Evolutionary conservation across 2,329 filamentous ascomycete species (phyloP), one percentile per base, ranked within the genome.

Genomic region (Zymoseptoria ardabiliae): DNA sequence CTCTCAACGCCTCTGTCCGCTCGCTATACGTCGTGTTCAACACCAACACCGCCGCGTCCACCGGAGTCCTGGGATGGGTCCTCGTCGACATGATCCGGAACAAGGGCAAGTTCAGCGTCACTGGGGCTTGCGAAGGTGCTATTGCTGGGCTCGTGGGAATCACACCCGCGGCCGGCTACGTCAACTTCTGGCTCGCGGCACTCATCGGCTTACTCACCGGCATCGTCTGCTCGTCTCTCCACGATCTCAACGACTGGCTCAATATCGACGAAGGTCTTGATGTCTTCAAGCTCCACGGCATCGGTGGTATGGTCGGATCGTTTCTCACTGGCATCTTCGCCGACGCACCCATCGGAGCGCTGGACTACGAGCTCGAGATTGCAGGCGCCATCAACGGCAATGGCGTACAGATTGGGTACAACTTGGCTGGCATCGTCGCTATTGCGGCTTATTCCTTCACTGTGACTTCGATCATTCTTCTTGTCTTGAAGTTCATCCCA

Each of bases 71-170:
- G 13, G 81, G 81, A 41, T 83, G 80, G 80, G 75, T 79, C 2
- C 25, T 79, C 2, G 77, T 84, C 23, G 81, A 83, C 68, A 80
- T 76, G 68, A 75, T 83, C 65, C 75, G 77, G 57, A 75, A 78
- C 64, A 76, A 76, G 60, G 79, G 81, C 7, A 79, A 77, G 55
- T 83, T 83, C 69, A 80, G 78, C 13, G 76, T 82, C 7, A 79
- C 83, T 0, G 81, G 82, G 51, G 80, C 80, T 10, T 85, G 82
- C 65, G 80, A 81, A 58, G 82, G 82, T 49, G 81, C 80, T 23
- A 83, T 84, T 62, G 80, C 81, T 51, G 82, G 82, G 41, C 77
- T 84, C 1, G 81, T 85, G n/a, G 81, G 81, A n/a, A 83, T 84
- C 67, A 83, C 81, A 0, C 81, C 81, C 11, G 81, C 79, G 13